phyloP scores from a whole-genome alignment of 805 yeast genomes.

The Clavispora vitiphila region DNA sequence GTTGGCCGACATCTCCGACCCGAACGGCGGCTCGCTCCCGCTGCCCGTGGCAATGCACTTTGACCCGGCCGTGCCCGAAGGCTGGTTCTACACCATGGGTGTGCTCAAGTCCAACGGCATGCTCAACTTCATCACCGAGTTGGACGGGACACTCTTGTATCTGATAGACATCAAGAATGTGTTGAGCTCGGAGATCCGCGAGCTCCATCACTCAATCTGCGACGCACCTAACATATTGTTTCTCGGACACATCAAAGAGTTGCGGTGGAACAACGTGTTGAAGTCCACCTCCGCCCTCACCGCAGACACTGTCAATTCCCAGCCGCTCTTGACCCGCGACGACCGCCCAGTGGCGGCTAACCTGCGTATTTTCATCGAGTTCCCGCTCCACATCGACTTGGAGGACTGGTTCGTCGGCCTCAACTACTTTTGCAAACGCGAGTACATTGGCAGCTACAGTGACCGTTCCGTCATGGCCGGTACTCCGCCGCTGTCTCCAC shows the following conservation, averaged over 20 bases:
- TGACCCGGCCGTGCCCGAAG: conserved; percentile 33
- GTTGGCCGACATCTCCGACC: not conserved
- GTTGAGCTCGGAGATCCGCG: conserved; percentile 57
- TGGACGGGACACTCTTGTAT: conserved; percentile 58
- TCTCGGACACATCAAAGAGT: conserved; percentile 50
- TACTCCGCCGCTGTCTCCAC: conserved; percentile 7
- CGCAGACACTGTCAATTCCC: conserved; percentile 12
- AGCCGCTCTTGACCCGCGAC: conserved; percentile 27
- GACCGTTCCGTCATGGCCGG: conserved; percentile 6
- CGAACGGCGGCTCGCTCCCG: not conserved
- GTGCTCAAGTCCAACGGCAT: conserved; percentile 60
- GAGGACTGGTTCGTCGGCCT: conserved; percentile 76
- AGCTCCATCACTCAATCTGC: conserved; percentile 58
- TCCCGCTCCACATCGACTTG: conserved; percentile 62
- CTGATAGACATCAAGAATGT: conserved; percentile 51
- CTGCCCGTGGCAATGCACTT: conserved; percentile 3
- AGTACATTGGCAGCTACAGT: conserved; percentile 37
- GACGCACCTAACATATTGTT: conserved; percentile 55
- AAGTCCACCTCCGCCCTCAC: conserved; percentile 26
- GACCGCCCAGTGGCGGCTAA: conserved; percentile 28
- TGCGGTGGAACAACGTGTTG: conserved; percentile 42
- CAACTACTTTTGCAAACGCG: conserved; percentile 57
- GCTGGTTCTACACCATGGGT: conserved; percentile 74
- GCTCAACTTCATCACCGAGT: conserved; percentile 54
- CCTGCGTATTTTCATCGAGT: conserved; percentile 50